Conservation (phyloP, 31 red algal species). For the Bonnemaisonia californica region DNA sequence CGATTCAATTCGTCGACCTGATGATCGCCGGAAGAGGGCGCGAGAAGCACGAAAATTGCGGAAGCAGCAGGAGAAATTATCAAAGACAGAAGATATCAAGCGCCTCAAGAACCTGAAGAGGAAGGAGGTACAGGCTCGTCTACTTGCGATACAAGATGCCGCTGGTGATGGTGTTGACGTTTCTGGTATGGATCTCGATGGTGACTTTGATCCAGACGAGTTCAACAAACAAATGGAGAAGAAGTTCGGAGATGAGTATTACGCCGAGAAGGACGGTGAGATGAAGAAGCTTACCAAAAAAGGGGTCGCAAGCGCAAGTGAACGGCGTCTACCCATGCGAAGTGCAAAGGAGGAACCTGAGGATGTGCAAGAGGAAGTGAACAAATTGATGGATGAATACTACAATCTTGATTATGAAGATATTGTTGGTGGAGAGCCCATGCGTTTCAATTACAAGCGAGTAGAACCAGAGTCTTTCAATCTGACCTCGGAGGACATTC, state of each 20-base stretch:
- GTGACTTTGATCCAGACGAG: constrained; percentile 76
- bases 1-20: constrained; percentile 68
- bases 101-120: constrained; percentile 73
- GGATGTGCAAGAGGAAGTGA: constrained; percentile 47
- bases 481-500: constrained; percentile 64
- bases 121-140: constrained; percentile 65
- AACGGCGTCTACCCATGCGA: constrained; percentile 9
- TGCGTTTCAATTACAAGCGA: constrained; percentile 85
- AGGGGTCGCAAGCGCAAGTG: not conserved
- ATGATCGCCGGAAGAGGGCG: constrained; percentile 67
- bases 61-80: constrained; percentile 67
- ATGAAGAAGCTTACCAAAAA: constrained; percentile 41
- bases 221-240: constrained; percentile 72
- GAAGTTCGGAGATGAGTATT: constrained; percentile 83
- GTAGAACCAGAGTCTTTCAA: constrained; percentile 77
- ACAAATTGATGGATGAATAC: constrained; percentile 83
- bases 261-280: constrained; percentile 43
- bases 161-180: constrained; percentile 61
- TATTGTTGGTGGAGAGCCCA: constrained; percentile 63
- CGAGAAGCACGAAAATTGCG: constrained; percentile 58
- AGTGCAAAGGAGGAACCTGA: constrained; percentile 4
- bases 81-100: constrained; percentile 72
- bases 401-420: constrained; percentile 86
- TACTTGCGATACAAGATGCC: constrained; percentile 64
- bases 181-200: constrained; percentile 73